Evolutionary conservation across 192 early-diverging fungal species (phyloP).

Genomic region (Funneliformis geosporum): DNA sequence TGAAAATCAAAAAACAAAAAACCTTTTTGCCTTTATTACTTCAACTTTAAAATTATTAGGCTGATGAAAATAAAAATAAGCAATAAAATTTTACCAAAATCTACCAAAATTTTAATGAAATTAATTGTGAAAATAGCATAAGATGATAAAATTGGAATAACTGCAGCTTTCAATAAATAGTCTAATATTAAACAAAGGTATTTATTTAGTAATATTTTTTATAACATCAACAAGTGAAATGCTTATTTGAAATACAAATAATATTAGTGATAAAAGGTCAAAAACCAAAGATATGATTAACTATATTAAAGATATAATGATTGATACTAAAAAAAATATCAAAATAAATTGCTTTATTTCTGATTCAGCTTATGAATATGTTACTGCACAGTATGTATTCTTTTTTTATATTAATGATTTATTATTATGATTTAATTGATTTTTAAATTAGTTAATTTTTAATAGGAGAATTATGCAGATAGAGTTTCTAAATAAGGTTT

Average conservation of each 20-base stretch:
- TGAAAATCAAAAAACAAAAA: background rate
- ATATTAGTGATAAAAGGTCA: constrained; percentile 6
- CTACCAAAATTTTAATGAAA: background rate
- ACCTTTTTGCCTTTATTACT: background rate
- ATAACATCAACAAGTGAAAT: background rate
- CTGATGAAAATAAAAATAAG: background rate
- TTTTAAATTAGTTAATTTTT: too few relatives aligned
- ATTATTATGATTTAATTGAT: too few relatives aligned
- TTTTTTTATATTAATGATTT: too few relatives aligned
- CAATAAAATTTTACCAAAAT: background rate
- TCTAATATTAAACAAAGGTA: background rate
- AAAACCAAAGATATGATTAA: background rate
- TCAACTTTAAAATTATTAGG: background rate
- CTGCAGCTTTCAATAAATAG: constrained; percentile 11
- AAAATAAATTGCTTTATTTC: too few relatives aligned
- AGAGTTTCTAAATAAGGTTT: too few relatives aligned
- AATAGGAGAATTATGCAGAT: too few relatives aligned
- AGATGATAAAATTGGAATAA: constrained; percentile 1
- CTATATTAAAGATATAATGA: background rate
- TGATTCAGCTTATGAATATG: too few relatives aligned
- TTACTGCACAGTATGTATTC: too few relatives aligned
- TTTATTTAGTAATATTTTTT: background rate
- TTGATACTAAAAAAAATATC: too few relatives aligned
- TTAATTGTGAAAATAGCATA: background rate
- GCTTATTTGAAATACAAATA: background rate